These are phyloP conservation scores for Eudorina sp. DNA, from an alignment of 139 green algal genomes.

Conservation along the genomic window DNA sequence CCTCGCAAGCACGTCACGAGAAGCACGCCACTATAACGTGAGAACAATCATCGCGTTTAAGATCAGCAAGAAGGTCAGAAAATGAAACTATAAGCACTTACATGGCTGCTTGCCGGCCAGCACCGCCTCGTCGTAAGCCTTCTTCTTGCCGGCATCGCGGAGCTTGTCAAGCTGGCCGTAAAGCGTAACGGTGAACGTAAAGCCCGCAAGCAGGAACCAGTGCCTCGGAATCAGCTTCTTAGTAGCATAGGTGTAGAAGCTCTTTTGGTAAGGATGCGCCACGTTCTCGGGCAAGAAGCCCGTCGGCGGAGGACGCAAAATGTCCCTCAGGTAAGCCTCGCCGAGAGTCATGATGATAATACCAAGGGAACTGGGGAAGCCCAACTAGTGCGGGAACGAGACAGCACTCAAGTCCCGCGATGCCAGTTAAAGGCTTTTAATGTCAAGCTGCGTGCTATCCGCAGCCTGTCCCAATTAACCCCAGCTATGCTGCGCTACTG, in stretches of 20 bases:
- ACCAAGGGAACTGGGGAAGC: neutral
- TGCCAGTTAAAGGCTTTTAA: no score
- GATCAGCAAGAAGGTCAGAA: no score
- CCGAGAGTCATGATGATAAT: conserved; percentile 55
- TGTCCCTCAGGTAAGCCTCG: conserved; percentile 63
- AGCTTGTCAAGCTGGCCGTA: conserved; percentile 62
- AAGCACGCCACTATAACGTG: neutral
- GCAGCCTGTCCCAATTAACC: no score
- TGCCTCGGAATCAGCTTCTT: conserved; percentile 68
- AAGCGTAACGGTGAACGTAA: conserved; percentile 60
- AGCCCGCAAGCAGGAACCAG: conserved; percentile 63
- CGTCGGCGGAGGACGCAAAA: conserved; percentile 63
- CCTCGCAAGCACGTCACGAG: no score
- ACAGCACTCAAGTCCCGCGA: no score
- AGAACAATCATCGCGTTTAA: no score
- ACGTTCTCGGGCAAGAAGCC: conserved; percentile 62
- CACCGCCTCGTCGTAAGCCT: conserved; percentile 67
- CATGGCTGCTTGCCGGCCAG: conserved; percentile 59
- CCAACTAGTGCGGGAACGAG: no score
- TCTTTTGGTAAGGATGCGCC: conserved; percentile 69
- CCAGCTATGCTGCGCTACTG: no score
- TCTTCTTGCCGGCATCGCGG: conserved; percentile 62
- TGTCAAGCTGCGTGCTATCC: no score
- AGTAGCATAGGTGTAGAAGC: conserved; percentile 67
- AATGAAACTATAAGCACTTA: conserved; percentile 46